Evolutionary conservation across 495 filamentous ascomycete genomes (phyloP).

Genomic region (Trichocladium antarcticum): DNA sequence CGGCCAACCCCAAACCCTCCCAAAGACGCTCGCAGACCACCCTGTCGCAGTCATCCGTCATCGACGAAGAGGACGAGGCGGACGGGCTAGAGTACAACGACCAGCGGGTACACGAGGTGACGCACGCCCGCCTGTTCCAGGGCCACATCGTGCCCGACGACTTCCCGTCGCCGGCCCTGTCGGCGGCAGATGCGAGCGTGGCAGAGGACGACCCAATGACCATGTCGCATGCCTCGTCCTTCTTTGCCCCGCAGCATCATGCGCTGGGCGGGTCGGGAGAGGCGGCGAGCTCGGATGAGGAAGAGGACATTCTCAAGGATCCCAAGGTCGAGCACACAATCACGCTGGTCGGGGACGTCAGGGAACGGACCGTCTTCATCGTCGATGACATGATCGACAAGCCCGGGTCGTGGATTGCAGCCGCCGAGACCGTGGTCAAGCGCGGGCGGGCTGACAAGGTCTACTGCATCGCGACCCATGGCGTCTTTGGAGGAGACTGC

Average conservation of each 20-base stretch:
- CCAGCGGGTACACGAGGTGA: slow-evolving; percentile 77
- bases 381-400: slow-evolving; percentile 99
- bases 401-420: slow-evolving; percentile 90
- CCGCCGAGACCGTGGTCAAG: slow-evolving; percentile 95
- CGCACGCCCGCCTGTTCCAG: slow-evolving; percentile 83
- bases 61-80: slow-evolving; percentile 33
- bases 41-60: slow-evolving; percentile 30
- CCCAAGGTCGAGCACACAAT: slow-evolving; percentile 82
- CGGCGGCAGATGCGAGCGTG: slow-evolving; percentile 45
- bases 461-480: slow-evolving; percentile 96
- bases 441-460: slow-evolving; percentile 83
- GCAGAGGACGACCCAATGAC: slow-evolving; percentile 47
- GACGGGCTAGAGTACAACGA: slow-evolving; percentile 67
- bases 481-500: slow-evolving; percentile 80
- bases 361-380: slow-evolving; percentile 74
- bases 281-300: slow-evolving; percentile 73
- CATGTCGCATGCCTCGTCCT: slow-evolving; percentile 45
- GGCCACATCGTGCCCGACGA: slow-evolving; percentile 95
- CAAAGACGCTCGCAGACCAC: slow-evolving; percentile 23
- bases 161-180: slow-evolving; percentile 64
- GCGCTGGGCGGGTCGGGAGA: slow-evolving; percentile 77
- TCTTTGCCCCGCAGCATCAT: slow-evolving; percentile 45
- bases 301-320: slow-evolving; percentile 64
- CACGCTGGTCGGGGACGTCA: slow-evolving; percentile 89
- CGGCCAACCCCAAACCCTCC: slow-evolving; percentile 13